Conservation (phyloP, 805 yeast genomes). For the Zygosaccharomyces kombuchaensis region DNA sequence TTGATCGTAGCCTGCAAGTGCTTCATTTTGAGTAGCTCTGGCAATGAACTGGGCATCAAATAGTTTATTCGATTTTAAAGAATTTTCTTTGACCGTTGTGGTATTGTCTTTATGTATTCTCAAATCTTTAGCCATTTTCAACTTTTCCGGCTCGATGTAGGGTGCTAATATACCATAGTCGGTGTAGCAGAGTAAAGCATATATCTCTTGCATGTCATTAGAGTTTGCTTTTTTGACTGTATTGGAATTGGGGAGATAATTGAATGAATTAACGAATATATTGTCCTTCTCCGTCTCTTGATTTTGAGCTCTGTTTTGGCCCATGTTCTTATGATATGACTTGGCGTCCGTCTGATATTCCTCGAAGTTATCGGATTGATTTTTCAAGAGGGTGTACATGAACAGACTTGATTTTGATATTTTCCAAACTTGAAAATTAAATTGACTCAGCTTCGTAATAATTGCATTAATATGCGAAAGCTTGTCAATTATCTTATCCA, state of each 20-base stretch:
- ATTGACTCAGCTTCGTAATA: slow-evolving; percentile 43
- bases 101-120: neutral
- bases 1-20: neutral
- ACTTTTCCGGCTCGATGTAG: slow-evolving; percentile 7
- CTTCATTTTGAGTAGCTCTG: neutral
- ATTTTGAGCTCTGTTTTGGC: no score
- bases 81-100: neutral
- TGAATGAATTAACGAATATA: slow-evolving; percentile 14
- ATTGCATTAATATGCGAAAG: slow-evolving; percentile 34
- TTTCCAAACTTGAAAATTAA: slow-evolving; percentile 64
- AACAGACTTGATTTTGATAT: slow-evolving; percentile 47
- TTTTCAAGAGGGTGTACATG: slow-evolving; percentile 36
- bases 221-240: slow-evolving; percentile 18
- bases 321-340: neutral
- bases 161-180: slow-evolving; percentile 14
- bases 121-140: slow-evolving; percentile 9
- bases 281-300: neutral
- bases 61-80: neutral
- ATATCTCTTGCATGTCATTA: slow-evolving; percentile 23
- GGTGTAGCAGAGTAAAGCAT: slow-evolving; percentile 13
- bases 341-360: neutral
- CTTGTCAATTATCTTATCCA: slow-evolving; percentile 25
- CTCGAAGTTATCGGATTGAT: slow-evolving; percentile 15
- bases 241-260: slow-evolving; percentile 25
- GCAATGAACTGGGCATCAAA: neutral